Evolutionary conservation across 306 rosid species (phyloP), one percentile per base, ranked within the genome.

Genomic region (Cicer judaicum): DNA sequence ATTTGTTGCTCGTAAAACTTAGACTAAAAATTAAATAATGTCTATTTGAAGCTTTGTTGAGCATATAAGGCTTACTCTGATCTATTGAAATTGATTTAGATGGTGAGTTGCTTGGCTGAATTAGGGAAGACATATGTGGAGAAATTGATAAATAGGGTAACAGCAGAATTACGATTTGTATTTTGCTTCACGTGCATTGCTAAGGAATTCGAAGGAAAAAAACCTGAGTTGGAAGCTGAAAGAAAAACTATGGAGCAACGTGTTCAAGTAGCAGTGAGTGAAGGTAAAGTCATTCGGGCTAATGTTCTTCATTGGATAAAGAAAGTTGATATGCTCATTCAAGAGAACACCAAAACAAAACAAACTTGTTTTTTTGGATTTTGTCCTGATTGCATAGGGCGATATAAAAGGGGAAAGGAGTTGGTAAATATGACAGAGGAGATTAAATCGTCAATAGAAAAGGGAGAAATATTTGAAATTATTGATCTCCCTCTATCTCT

Each of bases 321-420:
- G 1, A 1, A 6, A 10, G 57, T 8, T 8, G 7, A 36, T 0
- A 2, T 9, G 1, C 59, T 62, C 10, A 39, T 70, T 11, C 0
- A 14, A 19, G 78, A 70, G 15, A 52, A 80, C 34, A 42, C 77
- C 2, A 36, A 61, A 15, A 10, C 3, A 50, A 43, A 43, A 16
- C 18, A 6, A 3, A 42, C 10, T 0, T 75, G 77, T 2, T 36
- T 80, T 59, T 61, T 67, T 3, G 72, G 71, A 3, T 14, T 43
- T 19, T 53, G 70, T 13, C 57, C 68, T 29, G 40, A 75, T 62
- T 80, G 53, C 36, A 14, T 15, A 29, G 11, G 52, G 60, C 47
- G 42, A 13, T 59, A 48, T 19, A 34, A 1, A 1, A 54, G n/a
- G 56, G 76, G 76, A 7, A 67, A 74, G 64, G 50, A 66, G 1